phyloP scores from a whole-genome alignment of 2,329 filamentous ascomycete species.

The Chaetomium sp. region DNA sequence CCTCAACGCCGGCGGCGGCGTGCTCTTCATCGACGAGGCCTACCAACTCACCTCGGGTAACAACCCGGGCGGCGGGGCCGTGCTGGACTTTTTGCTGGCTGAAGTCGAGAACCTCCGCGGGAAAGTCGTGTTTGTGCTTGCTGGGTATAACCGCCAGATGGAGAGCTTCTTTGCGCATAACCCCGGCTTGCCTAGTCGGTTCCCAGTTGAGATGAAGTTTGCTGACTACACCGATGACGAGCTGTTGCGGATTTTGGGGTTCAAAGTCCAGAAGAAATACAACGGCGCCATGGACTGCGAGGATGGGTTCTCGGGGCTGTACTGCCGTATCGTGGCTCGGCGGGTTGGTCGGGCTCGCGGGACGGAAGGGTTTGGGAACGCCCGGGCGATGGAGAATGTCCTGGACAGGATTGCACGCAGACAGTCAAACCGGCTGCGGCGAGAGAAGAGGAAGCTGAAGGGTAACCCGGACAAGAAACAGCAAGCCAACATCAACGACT shows the following conservation, averaged over 20 bases:
- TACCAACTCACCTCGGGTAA: conserved; percentile 63
- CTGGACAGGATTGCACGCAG: conserved; percentile 48
- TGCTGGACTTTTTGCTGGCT: conserved; percentile 64
- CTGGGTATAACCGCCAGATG: conserved; percentile 70
- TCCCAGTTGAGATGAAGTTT: conserved; percentile 61
- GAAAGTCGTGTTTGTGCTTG: conserved; percentile 64
- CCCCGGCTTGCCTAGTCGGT: conserved; percentile 61
- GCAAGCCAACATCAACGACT: conserved; percentile 44
- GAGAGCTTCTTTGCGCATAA: conserved; percentile 71
- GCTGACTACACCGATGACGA: conserved; percentile 62
- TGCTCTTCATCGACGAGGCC: conserved; percentile 72
- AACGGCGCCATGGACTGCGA: conserved; percentile 51
- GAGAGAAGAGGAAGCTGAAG: conserved; percentile 34
- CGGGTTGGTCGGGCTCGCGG: conserved; percentile 58
- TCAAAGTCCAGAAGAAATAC: conserved; percentile 50
- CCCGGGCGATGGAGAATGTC: conserved; percentile 59
- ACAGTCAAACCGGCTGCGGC: conserved; percentile 50
- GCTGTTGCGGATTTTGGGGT: conserved; percentile 53
- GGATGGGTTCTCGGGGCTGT: conserved; percentile 52
- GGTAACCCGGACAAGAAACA: too few species aligned
- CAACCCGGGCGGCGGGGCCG: conserved; percentile 49
- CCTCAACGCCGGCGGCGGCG: conserved; percentile 55
- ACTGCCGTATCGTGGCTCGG: conserved; percentile 54
- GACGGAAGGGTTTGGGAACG: conserved; percentile 65
- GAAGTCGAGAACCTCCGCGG: conserved; percentile 67